Evolutionary conservation across 1,284 basidiomycete genomes (phyloP).

Genomic region (Trametes pubescens): DNA sequence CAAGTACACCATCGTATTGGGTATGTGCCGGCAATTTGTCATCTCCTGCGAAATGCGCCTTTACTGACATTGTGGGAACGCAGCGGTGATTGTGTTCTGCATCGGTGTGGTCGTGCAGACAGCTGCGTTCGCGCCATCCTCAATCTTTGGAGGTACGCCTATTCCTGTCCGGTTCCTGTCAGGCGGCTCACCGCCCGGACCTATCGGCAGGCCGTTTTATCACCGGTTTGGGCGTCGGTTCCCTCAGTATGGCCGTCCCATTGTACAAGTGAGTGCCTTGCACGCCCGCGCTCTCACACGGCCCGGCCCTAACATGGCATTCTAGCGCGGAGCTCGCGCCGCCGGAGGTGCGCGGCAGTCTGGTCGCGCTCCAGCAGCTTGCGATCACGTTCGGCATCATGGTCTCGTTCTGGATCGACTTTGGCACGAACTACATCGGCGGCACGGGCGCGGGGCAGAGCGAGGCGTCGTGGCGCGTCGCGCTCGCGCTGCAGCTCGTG

Average conservation of each 20-base stretch:
- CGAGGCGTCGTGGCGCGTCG: slow-evolving; percentile 81
- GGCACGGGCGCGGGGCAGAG: slow-evolving; percentile 62
- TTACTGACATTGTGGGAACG: slow-evolving; percentile 5
- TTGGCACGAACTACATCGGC: slow-evolving; percentile 78
- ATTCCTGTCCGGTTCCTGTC: not conserved
- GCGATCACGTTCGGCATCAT: slow-evolving; percentile 79
- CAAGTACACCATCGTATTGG: slow-evolving; percentile 74
- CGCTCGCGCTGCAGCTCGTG: slow-evolving; percentile 78
- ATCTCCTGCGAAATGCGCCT: not conserved
- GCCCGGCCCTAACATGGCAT: slow-evolving; percentile 2
- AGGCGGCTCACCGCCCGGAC: slow-evolving; percentile 16
- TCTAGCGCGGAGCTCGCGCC: slow-evolving; percentile 71
- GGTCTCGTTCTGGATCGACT: slow-evolving; percentile 85
- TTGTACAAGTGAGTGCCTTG: slow-evolving; percentile 66
- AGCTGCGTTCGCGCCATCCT: slow-evolving; percentile 58
- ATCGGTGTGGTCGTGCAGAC: slow-evolving; percentile 76
- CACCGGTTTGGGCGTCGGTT: slow-evolving; percentile 81
- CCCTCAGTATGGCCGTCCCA: slow-evolving; percentile 78
- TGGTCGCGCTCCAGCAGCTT: slow-evolving; percentile 85
- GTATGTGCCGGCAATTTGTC: slow-evolving; percentile 45
- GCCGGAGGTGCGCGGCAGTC: slow-evolving; percentile 83
- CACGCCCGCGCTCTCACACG: slow-evolving; percentile 32
- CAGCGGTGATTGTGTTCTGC: slow-evolving; percentile 72
- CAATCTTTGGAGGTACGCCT: slow-evolving; percentile 68
- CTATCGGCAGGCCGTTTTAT: slow-evolving; percentile 65